A percentile compares a stretch with the other conserved stretches of the same genome.
Conservation (phyloP, 148 eudicot species). For the Rhododendron williamsianum region DNA sequence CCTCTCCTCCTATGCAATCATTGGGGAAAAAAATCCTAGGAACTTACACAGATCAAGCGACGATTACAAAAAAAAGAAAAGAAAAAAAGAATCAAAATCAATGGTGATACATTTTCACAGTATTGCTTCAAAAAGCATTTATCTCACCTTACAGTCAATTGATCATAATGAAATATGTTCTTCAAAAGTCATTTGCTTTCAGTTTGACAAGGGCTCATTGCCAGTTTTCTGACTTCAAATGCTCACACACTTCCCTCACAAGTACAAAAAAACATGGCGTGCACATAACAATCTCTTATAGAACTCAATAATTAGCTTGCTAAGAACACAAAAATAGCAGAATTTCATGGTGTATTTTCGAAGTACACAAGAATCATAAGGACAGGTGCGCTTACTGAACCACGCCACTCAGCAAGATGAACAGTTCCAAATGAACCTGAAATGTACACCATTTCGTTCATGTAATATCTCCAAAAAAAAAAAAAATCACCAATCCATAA, state of each 20-base stretch:
- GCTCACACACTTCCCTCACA: neutral
- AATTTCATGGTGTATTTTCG: neutral
- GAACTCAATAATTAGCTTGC: neutral
- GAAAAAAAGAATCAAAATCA: neutral
- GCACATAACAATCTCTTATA: neutral
- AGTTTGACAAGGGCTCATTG: neutral
- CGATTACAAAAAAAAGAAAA: no score
- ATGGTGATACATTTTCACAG: neutral
- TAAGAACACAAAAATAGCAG: neutral
- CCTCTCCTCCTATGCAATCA: neutral
- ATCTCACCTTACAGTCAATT: neutral
- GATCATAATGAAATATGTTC: neutral
- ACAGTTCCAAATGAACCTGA: slow-evolving; percentile 96
- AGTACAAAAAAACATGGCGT: neutral
- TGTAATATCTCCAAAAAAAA: neutral
- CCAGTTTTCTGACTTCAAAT: neutral
- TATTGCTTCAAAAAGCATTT: neutral
- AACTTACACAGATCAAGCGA: neutral
- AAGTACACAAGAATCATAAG: neutral
- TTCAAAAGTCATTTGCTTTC: neutral
- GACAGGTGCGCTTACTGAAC: slow-evolving; percentile 48
- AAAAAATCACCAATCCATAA: neutral
- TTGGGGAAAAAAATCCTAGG: neutral
- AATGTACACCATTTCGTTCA: neutral
- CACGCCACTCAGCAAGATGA: slow-evolving; percentile 91